Evolutionary conservation across 2,329 filamentous ascomycete species (phyloP), one percentile per base, ranked within the genome.

Genomic region (Claviceps sp.): DNA sequence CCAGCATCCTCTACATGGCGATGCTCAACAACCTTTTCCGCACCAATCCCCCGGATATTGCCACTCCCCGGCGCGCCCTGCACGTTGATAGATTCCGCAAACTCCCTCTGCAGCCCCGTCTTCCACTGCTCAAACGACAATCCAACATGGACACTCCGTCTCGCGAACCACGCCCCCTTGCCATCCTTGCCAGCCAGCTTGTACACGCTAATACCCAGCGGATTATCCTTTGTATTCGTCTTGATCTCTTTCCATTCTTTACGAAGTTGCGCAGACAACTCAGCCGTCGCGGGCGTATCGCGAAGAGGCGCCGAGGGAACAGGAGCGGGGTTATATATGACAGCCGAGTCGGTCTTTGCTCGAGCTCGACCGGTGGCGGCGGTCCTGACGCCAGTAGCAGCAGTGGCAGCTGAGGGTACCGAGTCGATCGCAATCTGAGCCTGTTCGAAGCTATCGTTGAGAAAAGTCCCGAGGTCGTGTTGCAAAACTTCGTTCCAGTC

Each of bases 181-280:
- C 88, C 82, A 66, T 97, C 91, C 59, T 86, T 84, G 2, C 84
- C 80, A 0, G 76, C 71, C 54, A 93, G 75, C 65, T 94, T 95
- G 70, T 86, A 95, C 23, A 96, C 81, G 51, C 74, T 76, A 55
- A 96, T 82, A 0, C 77, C 81, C 8, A 88, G 72, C 0, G 88
- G 86, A 61, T 94, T 93, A 20, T 90, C 83, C 58, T 76, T 82
- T 3, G 78, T 67, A 43, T 76, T 80, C 51, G 88, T 68, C 67
- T 88, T 91, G 61, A 90, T 70, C 43, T 88, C 85, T 66, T 94
- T 95, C 89, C 91, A 96, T 67, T 88, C 79, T 61, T 86, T 86
- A 53, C 83, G 81, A n/a, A 95, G 69, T 20, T 76, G 69, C 29
- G 71, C 71, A 36, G 53, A 54, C 20, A 50, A 5, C 8, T 23